These are phyloP conservation scores for Boletus smithii DNA, from an alignment of 1,284 basidiomycete species.

Conservation along the genomic window DNA sequence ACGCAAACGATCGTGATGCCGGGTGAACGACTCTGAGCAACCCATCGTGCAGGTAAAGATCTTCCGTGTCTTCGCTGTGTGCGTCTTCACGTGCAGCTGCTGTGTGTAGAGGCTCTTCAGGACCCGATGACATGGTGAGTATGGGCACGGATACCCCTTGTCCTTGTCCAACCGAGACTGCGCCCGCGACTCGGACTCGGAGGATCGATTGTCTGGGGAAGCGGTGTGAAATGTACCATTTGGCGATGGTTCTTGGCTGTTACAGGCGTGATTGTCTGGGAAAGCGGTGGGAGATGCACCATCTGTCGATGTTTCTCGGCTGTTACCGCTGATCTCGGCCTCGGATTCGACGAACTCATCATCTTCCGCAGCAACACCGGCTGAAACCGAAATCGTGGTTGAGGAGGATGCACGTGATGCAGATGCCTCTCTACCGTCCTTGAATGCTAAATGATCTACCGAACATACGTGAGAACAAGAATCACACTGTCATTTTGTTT, in stretches of 20 bases:
- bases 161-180: too few species aligned
- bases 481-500: too few species aligned
- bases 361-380: too few species aligned
- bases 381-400: too few species aligned
- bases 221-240: too few species aligned
- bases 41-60: slow-evolving; percentile 7
- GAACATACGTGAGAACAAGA: not conserved
- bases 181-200: too few species aligned
- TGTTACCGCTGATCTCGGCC: too few species aligned
- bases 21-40: slow-evolving; percentile 3
- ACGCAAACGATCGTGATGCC: slow-evolving; percentile 6
- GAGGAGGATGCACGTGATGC: too few species aligned
- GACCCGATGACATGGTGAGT: not conserved
- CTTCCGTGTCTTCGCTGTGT: slow-evolving; percentile 1
- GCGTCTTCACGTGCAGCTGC: slow-evolving; percentile 4
- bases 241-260: not conserved
- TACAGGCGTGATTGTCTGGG: not conserved
- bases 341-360: too few species aligned
- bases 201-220: too few species aligned
- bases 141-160: slow-evolving; percentile 1
- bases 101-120: slow-evolving; percentile 3
- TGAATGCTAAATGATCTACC: not conserved
- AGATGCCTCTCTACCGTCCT: too few species aligned
- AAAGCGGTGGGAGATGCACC: not conserved
- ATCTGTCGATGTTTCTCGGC: too few species aligned